These are phyloP conservation scores for Dryas octopetala DNA, from an alignment of 306 rosid species.

Conservation along the genomic window DNA sequence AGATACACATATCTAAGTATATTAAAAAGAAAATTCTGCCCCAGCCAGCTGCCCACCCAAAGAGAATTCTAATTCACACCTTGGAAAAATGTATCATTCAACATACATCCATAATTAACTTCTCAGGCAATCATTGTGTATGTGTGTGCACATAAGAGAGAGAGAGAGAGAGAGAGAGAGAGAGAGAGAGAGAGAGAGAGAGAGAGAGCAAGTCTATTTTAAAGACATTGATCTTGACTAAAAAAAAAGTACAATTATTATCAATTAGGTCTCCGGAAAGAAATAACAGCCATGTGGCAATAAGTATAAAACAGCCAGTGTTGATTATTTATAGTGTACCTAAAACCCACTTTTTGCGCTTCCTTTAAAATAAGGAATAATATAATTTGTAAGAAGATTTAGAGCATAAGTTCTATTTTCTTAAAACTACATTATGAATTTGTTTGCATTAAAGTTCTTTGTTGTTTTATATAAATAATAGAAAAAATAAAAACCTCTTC, in stretches of 20 bases:
- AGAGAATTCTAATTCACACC: background rate
- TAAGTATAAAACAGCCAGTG: background rate
- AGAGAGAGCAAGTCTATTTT: too few relatives aligned
- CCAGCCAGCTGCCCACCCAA: background rate
- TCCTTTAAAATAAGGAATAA: too few relatives aligned
- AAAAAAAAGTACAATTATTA: too few relatives aligned
- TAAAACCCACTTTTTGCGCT: background rate
- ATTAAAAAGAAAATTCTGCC: background rate
- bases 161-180: too few relatives aligned
- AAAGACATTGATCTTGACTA: too few relatives aligned
- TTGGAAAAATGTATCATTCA: background rate
- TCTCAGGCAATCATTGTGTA: background rate
- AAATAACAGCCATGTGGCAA: background rate
- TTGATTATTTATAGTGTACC: background rate
- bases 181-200: too few relatives aligned
- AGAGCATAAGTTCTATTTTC: background rate
- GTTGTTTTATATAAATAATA: background rate
- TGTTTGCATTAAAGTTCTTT: background rate
- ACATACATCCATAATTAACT: background rate
- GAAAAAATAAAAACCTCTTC: background rate
- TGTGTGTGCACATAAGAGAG: background rate
- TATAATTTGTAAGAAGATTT: background rate
- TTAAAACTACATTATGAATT: background rate
- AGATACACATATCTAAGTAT: background rate
- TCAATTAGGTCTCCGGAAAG: background rate